A percentile compares a stretch with the other conserved stretches of the same genome.
phyloP scores from a whole-genome alignment of 179 eudicot species.

The Vitellaria paradoxa region DNA sequence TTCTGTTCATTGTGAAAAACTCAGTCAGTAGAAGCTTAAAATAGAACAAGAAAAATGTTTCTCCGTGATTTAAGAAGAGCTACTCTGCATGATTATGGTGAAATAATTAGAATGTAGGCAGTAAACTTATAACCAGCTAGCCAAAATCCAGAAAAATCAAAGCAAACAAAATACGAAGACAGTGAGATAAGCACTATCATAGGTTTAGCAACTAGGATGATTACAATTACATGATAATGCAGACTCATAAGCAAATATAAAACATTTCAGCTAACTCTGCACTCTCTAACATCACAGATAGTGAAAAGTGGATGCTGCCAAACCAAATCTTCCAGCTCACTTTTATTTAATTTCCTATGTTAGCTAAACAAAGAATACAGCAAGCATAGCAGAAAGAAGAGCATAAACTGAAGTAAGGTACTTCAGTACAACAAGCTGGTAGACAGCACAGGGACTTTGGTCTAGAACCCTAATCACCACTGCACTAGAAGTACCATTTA shows the following conservation, averaged over 20 bases:
- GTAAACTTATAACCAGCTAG: background rate
- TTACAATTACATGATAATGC: background rate
- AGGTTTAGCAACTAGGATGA: background rate
- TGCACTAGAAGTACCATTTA: background rate
- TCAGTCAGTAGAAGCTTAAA: slow-evolving; percentile 11
- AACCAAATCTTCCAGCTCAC: background rate
- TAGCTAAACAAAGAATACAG: background rate
- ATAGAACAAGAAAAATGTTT: slow-evolving; percentile 7
- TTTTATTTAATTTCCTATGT: too few species aligned
- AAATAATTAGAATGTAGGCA: background rate
- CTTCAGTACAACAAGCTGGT: too few species aligned
- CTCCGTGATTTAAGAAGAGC: background rate
- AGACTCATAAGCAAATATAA: background rate
- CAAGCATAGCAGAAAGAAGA: background rate
- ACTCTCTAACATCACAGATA: background rate
- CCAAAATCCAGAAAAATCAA: background rate
- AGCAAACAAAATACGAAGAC: too few species aligned
- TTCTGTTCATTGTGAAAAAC: slow-evolving; percentile 46
- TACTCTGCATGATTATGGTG: background rate
- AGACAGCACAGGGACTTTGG: too few species aligned
- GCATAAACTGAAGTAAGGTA: slow-evolving; percentile 2
- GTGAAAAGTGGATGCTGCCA: background rate
- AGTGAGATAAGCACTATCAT: background rate
- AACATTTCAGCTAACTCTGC: too few species aligned
- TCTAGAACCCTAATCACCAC: too few species aligned